Base-by-base conservation (phyloP, 2,329 filamentous ascomycete genomes). In the Claviceps quebecensis region DNA sequence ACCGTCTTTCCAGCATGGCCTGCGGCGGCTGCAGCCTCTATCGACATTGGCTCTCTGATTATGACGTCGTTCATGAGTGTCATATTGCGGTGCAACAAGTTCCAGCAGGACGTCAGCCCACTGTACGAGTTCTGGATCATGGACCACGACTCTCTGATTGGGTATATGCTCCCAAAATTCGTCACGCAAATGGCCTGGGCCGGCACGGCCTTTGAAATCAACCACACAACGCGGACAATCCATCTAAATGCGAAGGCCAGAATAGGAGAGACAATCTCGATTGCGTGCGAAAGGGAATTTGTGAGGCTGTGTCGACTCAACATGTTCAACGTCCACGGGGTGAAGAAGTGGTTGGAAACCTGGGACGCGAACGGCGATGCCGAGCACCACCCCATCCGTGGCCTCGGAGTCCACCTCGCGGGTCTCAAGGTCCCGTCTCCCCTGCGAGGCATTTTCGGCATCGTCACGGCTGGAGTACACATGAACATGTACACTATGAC, bases 401-500 rank as follows among this genome's bases (percentile, higher is more conserved):
- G 58, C 13, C 54, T 60, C 6, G 55, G 59, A 7, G 34, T 39
- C 5, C 49, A 54, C 7, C 48, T 60, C 7, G 50, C 55, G 5
- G 55, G 60, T 4, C 52, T 68, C 19, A 51, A 57, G 39, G 62
- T 68, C 9, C 63, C 66, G 3, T 60, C 64, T 9, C 61, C 65
- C 2, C 54, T 62, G 29, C 58, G 66, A 4, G 67, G 67, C 1
- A 55, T 68, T 9, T 61, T 69, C 29, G 67, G 67, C 5, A 58
- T 67, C 37, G 56, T 65, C 36, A 69, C 67, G 2, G 60, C 63
- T 4, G 67, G 67, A 7, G 63, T 66, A 2, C 67, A 69, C 52
- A 59, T 69, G 54, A 69, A 66, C 54, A 61, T 66, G 45, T 69
- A 63, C 56, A 64, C 61, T 36, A 52, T 59, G 44, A 61, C 56